Evolutionary conservation across 805 yeast genomes (phyloP).

Genomic region (Hanseniaspora occidentalis): DNA sequence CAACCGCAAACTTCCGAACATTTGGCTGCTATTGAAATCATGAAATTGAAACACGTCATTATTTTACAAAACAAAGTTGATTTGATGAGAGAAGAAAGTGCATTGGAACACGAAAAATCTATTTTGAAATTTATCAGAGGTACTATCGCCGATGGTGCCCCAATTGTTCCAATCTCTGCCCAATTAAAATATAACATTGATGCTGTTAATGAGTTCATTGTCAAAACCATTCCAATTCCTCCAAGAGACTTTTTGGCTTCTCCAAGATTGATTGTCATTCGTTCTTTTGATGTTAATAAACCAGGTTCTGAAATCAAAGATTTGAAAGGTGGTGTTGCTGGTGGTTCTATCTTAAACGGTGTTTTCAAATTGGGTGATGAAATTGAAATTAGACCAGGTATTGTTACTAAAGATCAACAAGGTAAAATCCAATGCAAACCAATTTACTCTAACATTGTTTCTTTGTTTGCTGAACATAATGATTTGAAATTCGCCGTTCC

Average conservation of each 20-base stretch:
- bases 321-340: conserved; percentile 99
- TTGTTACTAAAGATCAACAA: conserved; percentile 86
- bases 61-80: conserved; percentile 97
- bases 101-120: conserved; percentile 88
- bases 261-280: conserved; percentile 91
- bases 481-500: conserved; percentile 98
- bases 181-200: conserved; percentile 97
- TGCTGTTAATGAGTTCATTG: conserved; percentile 95
- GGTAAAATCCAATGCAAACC: conserved; percentile 90
- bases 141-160: conserved; percentile 98
- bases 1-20: conserved; percentile 99
- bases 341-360: conserved; percentile 96
- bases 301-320: conserved; percentile 98
- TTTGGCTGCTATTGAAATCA: conserved; percentile 97
- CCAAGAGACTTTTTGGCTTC: conserved; percentile 87
- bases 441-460: conserved; percentile 84
- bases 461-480: conserved; percentile 94
- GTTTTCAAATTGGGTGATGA: conserved; percentile 96
- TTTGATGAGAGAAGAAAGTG: conserved; percentile 94
- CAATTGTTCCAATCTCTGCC: conserved; percentile 96
- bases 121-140: conserved; percentile 90
- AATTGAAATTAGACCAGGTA: conserved; percentile 98
- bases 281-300: conserved; percentile 97
- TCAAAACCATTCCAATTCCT: conserved; percentile 88
- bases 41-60: conserved; percentile 94